A percentile compares a stretch with the other conserved stretches of the same genome.
These are phyloP conservation scores for Aspergillus arachidicola DNA, from an alignment of 2,329 filamentous ascomycete genomes.

Conservation along the genomic window DNA sequence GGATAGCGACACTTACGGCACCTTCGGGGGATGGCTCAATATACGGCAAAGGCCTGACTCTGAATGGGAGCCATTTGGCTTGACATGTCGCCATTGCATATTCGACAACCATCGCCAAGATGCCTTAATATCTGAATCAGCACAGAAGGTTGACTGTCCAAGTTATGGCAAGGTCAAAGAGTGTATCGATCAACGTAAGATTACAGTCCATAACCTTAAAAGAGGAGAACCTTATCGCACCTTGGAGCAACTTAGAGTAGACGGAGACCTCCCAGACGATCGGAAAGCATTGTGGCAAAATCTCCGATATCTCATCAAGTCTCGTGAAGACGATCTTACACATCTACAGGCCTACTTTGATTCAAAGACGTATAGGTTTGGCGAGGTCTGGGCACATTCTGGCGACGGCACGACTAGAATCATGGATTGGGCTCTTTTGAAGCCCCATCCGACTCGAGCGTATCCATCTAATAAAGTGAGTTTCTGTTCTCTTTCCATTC, in stretches of 20 bases:
- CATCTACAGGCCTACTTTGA: neutral
- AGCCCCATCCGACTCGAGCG: neutral
- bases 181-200: neutral
- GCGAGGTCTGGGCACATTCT: neutral
- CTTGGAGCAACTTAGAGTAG: neutral
- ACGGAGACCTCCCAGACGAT: neutral
- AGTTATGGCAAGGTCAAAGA: neutral
- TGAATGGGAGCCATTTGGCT: neutral
- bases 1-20: neutral
- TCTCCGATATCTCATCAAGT: neutral
- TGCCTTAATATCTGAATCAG: neutral
- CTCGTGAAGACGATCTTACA: neutral
- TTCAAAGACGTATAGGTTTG: neutral
- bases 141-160: neutral
- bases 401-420: neutral
- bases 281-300: neutral
- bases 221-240: neutral
- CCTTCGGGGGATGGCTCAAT: neutral
- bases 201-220: neutral
- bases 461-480: neutral
- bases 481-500: neutral
- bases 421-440: neutral
- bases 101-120: neutral
- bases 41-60: neutral
- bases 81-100: conserved; percentile 1